These are phyloP conservation scores for Candida berthetii DNA, from an alignment of 805 yeast genomes.

Conservation along the genomic window DNA sequence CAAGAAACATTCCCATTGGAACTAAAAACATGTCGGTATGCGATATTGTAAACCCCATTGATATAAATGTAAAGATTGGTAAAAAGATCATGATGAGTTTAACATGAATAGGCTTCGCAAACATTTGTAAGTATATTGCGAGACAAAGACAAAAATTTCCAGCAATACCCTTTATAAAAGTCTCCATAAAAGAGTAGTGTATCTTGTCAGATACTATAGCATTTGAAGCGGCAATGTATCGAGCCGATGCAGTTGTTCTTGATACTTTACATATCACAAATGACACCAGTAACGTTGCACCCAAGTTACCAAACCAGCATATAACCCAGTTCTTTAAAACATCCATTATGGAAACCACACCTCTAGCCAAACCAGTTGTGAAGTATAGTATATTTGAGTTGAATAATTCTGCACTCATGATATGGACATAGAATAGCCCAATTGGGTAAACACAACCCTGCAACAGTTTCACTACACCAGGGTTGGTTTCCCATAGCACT, in stretches of 20 bases:
- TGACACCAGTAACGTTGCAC: background rate
- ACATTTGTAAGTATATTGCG: background rate
- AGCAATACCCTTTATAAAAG: background rate
- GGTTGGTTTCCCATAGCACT: background rate
- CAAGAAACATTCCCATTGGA: background rate
- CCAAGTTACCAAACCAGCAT: background rate
- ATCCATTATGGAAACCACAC: background rate
- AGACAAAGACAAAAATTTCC: background rate
- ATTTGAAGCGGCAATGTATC: background rate
- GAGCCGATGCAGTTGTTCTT: background rate
- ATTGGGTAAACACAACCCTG: background rate
- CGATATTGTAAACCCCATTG: background rate
- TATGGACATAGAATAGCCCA: background rate
- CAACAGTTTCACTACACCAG: background rate
- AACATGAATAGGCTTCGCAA: background rate
- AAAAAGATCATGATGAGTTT: background rate
- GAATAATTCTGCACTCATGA: background rate
- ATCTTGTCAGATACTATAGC: background rate
- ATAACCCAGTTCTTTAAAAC: background rate
- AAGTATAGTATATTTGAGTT: too few species aligned
- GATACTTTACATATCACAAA: background rate
- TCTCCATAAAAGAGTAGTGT: background rate
- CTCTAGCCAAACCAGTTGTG: background rate
- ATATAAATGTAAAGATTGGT: background rate
- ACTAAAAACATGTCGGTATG: background rate